Base-by-base conservation (phyloP, 1,139 yeast species). In the Suhomyces atakaporum region DNA sequence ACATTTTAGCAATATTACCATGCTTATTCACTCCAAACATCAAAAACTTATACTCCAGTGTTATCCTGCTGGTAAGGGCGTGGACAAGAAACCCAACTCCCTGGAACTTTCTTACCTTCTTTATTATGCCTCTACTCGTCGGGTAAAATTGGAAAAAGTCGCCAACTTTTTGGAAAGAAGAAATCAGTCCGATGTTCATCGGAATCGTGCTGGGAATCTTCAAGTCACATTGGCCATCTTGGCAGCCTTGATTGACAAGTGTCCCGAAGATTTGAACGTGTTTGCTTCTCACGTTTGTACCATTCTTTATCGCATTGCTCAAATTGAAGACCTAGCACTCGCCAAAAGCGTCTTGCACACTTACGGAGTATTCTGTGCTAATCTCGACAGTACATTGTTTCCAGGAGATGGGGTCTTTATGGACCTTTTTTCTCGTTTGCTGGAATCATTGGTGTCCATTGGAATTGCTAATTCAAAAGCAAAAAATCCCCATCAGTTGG, bases 111-210 rank as follows among this genome's bases (percentile, higher is more conserved):
- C 95, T 42, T 89, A 89, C 58, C 71, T 92, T 49, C 65, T 90
- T 27, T 92, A 86, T 66, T 90, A 90, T 59, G 96, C 95, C n/a
- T 82, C 95, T 27, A 84, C 96, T 6, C 73, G 97, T 49, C 72
- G 96, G 42, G 82, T 88, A 27, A 92, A 92, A 57, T 70, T 92
- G 46, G 92, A 86, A 50, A 90, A 90, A 53, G 96, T 92, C 12
- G 84, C 90, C 16, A 64, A 66, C 7, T 88, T 83, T 54, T 62
- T 92, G 40, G 75, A 75, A 34, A 78, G 73, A 47, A 82, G 79
- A 57, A 78, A 92, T n/a, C 55, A 58, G 12, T 54, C 71, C 9
- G 97, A 90, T 58, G 70, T 81, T 23, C 64, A 70, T 41, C 77
- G 79, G 33, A 78, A 73, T 40, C 66, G 87, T 21, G 65, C 81